A percentile compares a stretch with the other conserved stretches of the same genome.
These are phyloP conservation scores for Emericellopsis atlantica DNA, from an alignment of 2,329 filamentous ascomycete species.

Conservation along the genomic window DNA sequence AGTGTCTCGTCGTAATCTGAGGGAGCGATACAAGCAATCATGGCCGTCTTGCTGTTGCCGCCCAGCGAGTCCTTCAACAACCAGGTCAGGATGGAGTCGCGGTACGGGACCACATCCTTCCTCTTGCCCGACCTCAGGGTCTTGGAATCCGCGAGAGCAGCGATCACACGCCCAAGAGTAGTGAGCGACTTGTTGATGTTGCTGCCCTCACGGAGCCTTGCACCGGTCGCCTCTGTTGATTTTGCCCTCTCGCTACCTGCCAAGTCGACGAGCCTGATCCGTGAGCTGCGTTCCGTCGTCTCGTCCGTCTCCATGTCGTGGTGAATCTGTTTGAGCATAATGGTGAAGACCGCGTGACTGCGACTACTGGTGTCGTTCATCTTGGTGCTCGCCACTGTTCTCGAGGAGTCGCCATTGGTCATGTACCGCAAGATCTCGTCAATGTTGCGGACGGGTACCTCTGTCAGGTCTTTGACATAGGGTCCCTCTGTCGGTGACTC, in stretches of 20 bases:
- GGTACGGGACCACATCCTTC: constrained; percentile 69
- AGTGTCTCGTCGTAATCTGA: constrained; percentile 96
- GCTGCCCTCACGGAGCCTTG: constrained; percentile 80
- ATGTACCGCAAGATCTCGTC: constrained; percentile 82
- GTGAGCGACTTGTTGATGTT: constrained; percentile 99
- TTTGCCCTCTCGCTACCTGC: constrained; percentile 93
- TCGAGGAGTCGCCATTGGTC: constrained; percentile 76
- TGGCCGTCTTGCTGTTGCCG: constrained; percentile 95
- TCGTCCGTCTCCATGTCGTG: constrained; percentile 96
- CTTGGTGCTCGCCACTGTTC: constrained; percentile 87
- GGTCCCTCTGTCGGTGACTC: constrained; percentile 91
- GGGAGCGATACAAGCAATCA: constrained; percentile 96
- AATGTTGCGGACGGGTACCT: constrained; percentile 80
- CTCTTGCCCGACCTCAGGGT: constrained; percentile 41
- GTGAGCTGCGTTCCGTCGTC: constrained; percentile 86
- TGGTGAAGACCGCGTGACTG: constrained; percentile 95
- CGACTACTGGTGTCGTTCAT: constrained; percentile 99
- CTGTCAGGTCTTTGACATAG: constrained; percentile 92
- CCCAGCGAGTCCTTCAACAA: constrained; percentile 90
- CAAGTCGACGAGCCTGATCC: constrained; percentile 89
- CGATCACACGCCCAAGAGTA: constrained; percentile 89
- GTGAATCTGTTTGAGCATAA: constrained; percentile 95
- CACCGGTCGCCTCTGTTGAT: constrained; percentile 86
- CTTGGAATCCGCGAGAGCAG: constrained; percentile 67
- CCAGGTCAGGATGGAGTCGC: constrained; percentile 76